A percentile compares a stretch with the other conserved stretches of the same genome.
Evolutionary conservation across 257 asterid genomes (phyloP).

Genomic region (Prunella vulgaris): DNA sequence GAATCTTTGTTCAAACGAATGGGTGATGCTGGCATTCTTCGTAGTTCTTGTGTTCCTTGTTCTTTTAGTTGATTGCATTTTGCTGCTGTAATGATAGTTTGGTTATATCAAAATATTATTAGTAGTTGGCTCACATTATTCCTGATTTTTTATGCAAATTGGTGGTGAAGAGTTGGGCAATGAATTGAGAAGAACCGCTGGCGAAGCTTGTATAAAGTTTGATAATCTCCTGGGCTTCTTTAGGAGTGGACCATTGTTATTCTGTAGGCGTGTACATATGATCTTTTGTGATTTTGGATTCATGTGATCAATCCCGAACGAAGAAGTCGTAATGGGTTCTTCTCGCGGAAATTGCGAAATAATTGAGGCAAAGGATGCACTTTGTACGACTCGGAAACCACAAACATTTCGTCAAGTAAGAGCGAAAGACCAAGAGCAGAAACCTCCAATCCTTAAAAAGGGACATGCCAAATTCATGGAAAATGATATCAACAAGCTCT

Average conservation of each 20-base stretch:
- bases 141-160: constrained; percentile 20
- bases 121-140: background rate
- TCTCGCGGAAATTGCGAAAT: constrained; percentile 58
- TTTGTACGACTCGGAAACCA: background rate
- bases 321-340: constrained; percentile 49
- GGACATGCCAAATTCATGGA: constrained; percentile 23
- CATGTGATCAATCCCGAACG: constrained; percentile 4
- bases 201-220: constrained; percentile 12
- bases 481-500: constrained; percentile 51
- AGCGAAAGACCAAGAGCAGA: constrained; percentile 24
- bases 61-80: background rate
- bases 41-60: too few relatives aligned
- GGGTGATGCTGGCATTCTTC: background rate
- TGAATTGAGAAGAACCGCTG: constrained; percentile 16
- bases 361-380: constrained; percentile 55
- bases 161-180: constrained; percentile 20
- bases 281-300: constrained; percentile 10
- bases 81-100: background rate
- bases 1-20: background rate
- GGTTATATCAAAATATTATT: background rate
- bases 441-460: constrained; percentile 31
- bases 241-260: constrained; percentile 1
- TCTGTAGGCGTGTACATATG: background rate
- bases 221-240: background rate
- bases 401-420: constrained; percentile 20